Evolutionary conservation across 2,329 filamentous ascomycete genomes (phyloP), one percentile per base, ranked within the genome.

Genomic region (Plectosphaerella plurivora): DNA sequence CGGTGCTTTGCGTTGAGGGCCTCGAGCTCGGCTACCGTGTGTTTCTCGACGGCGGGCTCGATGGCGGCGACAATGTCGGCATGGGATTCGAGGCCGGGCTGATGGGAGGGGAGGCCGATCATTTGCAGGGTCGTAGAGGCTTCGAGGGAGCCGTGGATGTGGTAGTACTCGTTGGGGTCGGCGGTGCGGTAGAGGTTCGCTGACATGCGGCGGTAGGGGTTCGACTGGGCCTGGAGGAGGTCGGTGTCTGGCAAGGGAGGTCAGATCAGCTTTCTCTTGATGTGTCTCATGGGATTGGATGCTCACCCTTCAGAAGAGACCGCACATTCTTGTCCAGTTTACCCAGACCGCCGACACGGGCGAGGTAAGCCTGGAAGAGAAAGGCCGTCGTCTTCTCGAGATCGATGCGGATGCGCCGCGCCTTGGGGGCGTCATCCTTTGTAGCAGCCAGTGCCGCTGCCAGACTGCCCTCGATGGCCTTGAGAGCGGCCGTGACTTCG

Each of bases 141-240:
- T 59, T 90, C 86, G 1, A 91, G 69, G 1, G 87, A 90, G 45
- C 87, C 87, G 63, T 90, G 87, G 24, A 90, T 86, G 61, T 91
- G 87, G 62, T 88, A 91, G 61, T 82, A 90, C 62, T 86, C 76
- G n/a, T 79, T 81, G 1, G 74, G 69, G n/a, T 74, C 77, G 63
- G 82, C 84, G 9, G 87, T 89, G 60, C 79, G 75, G 68, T 89
- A 90, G 1, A 90, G 69, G 55, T 89, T 89, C 14, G 87, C 87
- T 11, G 87, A 88, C 67, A 90, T 76, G 55, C 87, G 82, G 10
- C 87, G 81, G 63, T 91, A 91, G 7, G 82, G 72, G 55, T 84
- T 82, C 2, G 87, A 88, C 63, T 91, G 88, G 1, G 88, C 88
- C 55, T 79, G 72, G 5, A 88, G 71, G 20, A 90, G 68, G 66